These are phyloP conservation scores for Entoloma clypeatum DNA, from an alignment of 1,284 basidiomycete genomes.

Conservation along the genomic window DNA sequence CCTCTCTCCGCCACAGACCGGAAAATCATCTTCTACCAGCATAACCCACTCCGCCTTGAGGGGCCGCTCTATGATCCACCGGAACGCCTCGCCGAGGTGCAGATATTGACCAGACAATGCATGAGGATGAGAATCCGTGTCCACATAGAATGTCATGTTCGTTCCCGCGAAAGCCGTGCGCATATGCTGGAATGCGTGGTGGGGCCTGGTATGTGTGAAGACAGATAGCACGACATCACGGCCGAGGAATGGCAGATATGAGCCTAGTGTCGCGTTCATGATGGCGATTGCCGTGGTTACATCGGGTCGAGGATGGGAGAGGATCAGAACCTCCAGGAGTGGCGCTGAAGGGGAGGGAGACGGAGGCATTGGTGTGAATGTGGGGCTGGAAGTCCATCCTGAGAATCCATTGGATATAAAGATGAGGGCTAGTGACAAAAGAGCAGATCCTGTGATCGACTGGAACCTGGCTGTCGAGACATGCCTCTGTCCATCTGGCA, in stretches of 20 bases:
- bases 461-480: constrained; percentile 3
- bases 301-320: constrained; percentile 36
- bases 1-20: constrained; percentile 32
- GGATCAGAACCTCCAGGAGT: constrained; percentile 35
- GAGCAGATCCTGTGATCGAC: constrained; percentile 10
- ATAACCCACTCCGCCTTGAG: constrained; percentile 36
- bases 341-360: constrained; percentile 23
- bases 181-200: constrained; percentile 30
- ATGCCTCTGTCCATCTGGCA: constrained; percentile 14
- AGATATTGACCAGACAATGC: constrained; percentile 32
- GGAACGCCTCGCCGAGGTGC: constrained; percentile 38
- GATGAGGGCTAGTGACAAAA: constrained; percentile 15
- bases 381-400: constrained; percentile 6
- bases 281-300: constrained; percentile 23
- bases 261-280: constrained; percentile 33
- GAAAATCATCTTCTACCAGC: constrained; percentile 42
- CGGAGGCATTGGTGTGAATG: constrained; percentile 15
- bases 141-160: constrained; percentile 31
- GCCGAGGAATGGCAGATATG: constrained; percentile 31
- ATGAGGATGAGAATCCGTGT: constrained; percentile 32
- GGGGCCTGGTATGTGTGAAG: constrained; percentile 34
- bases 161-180: constrained; percentile 19
- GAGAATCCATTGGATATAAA: constrained; percentile 14
- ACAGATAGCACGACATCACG: constrained; percentile 30
- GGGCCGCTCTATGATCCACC: constrained; percentile 26